Evolutionary conservation across 1,284 basidiomycete species (phyloP).

Genomic region (Malassezia globosa): DNA sequence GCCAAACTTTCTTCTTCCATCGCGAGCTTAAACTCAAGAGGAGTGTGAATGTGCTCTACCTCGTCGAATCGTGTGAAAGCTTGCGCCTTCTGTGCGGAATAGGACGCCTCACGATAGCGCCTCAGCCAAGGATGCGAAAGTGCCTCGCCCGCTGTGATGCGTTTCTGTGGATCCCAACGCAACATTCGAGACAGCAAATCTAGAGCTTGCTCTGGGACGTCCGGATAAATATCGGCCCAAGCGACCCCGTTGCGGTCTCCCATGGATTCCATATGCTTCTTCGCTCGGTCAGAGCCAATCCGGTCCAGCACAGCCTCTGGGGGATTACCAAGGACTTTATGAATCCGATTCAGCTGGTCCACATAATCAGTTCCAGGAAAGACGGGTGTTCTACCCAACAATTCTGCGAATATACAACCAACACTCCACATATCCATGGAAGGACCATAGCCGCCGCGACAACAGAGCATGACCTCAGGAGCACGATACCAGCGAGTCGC

Average conservation of each 20-base stretch:
- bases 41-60: slow-evolving; percentile 37
- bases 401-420: slow-evolving; percentile 45
- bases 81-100: slow-evolving; percentile 23
- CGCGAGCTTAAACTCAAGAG: slow-evolving; percentile 34
- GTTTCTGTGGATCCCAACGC: slow-evolving; percentile 40
- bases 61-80: slow-evolving; percentile 37
- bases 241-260: slow-evolving; percentile 27
- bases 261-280: slow-evolving; percentile 37
- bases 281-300: slow-evolving; percentile 39
- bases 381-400: slow-evolving; percentile 38
- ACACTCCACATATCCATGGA: slow-evolving; percentile 46
- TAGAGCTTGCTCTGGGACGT: slow-evolving; percentile 30
- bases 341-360: slow-evolving; percentile 44
- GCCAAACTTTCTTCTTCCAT: slow-evolving; percentile 26
- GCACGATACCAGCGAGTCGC: slow-evolving; percentile 46
- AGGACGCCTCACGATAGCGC: slow-evolving; percentile 34
- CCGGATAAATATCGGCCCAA: slow-evolving; percentile 29
- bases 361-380: slow-evolving; percentile 46
- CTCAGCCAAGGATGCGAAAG: slow-evolving; percentile 42
- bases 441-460: slow-evolving; percentile 40
- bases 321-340: slow-evolving; percentile 41
- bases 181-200: slow-evolving; percentile 38
- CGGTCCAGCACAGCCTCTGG: slow-evolving; percentile 27
- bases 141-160: slow-evolving; percentile 38
- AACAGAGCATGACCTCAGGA: slow-evolving; percentile 46